Conservation (phyloP, 2,329 filamentous ascomycete species). For the Epichloe scottii region DNA sequence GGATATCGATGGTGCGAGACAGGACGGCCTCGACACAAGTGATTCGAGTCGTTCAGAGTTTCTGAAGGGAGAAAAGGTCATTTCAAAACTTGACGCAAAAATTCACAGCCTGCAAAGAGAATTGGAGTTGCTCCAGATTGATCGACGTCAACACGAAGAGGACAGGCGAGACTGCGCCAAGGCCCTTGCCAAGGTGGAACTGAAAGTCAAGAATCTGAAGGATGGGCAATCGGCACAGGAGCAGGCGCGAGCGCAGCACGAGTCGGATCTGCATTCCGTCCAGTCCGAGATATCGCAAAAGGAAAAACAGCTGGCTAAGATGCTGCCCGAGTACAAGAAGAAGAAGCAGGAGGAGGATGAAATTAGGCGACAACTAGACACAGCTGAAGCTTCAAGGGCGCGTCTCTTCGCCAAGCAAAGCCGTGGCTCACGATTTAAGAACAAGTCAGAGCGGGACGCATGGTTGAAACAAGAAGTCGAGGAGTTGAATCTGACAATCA, state of each 20-base stretch:
- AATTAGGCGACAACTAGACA: conserved; percentile 58
- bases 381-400: conserved; percentile 61
- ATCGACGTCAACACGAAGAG: conserved; percentile 77
- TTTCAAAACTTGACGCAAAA: conserved; percentile 63
- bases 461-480: conserved; percentile 72
- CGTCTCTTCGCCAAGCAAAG: conserved; percentile 88
- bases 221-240: conserved; percentile 72
- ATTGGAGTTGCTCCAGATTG: conserved; percentile 71
- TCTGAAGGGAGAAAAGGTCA: conserved; percentile 64
- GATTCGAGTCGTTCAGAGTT: conserved; percentile 71
- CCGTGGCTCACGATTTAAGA: conserved; percentile 74
- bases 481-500: conserved; percentile 63
- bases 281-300: conserved; percentile 62
- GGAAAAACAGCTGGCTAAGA: conserved; percentile 59
- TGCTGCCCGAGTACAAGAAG: conserved; percentile 66
- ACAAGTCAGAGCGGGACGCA: conserved; percentile 75
- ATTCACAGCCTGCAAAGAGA: conserved; percentile 72
- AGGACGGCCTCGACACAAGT: conserved; percentile 71
- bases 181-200: conserved; percentile 69
- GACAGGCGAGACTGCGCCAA: conserved; percentile 77
- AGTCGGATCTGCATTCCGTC: conserved; percentile 58
- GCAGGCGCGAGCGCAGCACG: conserved; percentile 57
- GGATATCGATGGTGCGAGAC: conserved; percentile 67
- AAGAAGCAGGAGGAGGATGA: conserved; percentile 62
- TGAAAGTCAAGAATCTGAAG: conserved; percentile 70